These are phyloP conservation scores for Lipomyces lipofer DNA, from an alignment of 805 yeast genomes.

Conservation along the genomic window DNA sequence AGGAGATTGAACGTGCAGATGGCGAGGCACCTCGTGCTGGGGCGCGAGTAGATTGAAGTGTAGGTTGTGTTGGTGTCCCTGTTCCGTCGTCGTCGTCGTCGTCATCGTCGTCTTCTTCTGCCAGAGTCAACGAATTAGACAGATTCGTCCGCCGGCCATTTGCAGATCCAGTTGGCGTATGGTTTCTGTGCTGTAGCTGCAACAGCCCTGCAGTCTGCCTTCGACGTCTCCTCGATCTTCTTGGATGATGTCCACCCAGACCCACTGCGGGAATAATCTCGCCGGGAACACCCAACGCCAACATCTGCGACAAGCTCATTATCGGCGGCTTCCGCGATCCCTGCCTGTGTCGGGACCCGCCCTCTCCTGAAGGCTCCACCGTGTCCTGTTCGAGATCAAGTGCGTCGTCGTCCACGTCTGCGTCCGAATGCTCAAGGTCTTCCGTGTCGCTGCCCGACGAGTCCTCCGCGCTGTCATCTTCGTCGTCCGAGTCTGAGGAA, in stretches of 20 bases:
- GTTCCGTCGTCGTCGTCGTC: not conserved
- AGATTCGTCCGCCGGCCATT: constrained; percentile 7
- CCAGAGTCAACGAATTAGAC: constrained; percentile 11
- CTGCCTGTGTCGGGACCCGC: not conserved
- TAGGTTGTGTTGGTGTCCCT: not conserved
- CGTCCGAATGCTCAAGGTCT: not conserved
- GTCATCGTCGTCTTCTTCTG: not conserved
- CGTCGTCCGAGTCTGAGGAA: constrained; percentile 12
- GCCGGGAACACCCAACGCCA: constrained; percentile 4
- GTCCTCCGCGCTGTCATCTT: constrained; percentile 1
- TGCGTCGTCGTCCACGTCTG: constrained; percentile 17
- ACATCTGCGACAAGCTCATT: constrained; percentile 4
- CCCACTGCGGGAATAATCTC: constrained; percentile 2
- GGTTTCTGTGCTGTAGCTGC: constrained; percentile 6
- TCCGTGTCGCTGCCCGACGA: constrained; percentile 2
- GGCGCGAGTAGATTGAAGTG: no score
- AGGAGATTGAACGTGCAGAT: not conserved
- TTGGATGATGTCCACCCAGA: not conserved
- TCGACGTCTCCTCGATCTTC: not conserved
- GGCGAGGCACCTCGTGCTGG: constrained; percentile 1
- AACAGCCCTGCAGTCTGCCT: not conserved
- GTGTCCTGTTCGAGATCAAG: not conserved
- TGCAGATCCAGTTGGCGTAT: constrained; percentile 12
- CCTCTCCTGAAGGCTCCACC: not conserved
- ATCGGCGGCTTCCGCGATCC: not conserved